phyloP scores from a whole-genome alignment of 164 flowering plant genomes.

The Annona cherimola region DNA sequence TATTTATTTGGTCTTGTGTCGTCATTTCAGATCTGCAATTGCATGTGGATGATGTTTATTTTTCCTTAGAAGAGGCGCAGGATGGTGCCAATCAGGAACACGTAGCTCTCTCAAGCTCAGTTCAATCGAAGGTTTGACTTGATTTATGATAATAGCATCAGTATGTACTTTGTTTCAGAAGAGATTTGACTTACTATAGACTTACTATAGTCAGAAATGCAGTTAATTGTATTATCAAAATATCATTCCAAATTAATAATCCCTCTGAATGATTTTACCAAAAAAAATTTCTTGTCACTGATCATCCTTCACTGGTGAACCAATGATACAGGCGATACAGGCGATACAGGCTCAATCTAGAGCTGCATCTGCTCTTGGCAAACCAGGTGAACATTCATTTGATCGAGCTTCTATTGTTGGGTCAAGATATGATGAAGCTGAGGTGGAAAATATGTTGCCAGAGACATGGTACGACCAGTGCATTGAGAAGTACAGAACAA shows the following conservation, averaged over 20 bases:
- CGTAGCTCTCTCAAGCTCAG: conserved; percentile 18
- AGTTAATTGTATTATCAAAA: not conserved
- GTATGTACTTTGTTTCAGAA: not conserved
- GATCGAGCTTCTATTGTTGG: conserved; percentile 28
- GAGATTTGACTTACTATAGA: not conserved
- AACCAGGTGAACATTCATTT: conserved; percentile 5
- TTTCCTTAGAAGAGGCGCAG: conserved; percentile 54
- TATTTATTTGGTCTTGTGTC: too few relatives aligned
- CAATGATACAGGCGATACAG: not conserved
- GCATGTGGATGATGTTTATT: conserved; percentile 90
- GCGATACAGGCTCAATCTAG: conserved; percentile 46
- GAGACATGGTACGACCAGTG: conserved; percentile 87
- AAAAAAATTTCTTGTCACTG: not conserved
- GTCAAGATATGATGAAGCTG: conserved; percentile 49
- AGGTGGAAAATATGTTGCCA: conserved; percentile 47
- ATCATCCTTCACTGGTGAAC: not conserved
- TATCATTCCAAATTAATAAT: not conserved
- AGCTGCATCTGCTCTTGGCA: conserved; percentile 16
- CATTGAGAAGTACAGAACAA: conserved; percentile 55
- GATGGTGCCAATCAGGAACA: conserved; percentile 32
- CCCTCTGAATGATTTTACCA: not conserved
- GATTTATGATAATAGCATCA: not conserved
- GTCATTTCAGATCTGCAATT: conserved; percentile 72
- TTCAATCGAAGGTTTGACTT: conserved; percentile 43
- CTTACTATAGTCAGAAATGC: not conserved